A percentile compares a stretch with the other conserved stretches of the same genome.
Conservation (phyloP, 1,139 yeast species). For the Diutina ranongensis region DNA sequence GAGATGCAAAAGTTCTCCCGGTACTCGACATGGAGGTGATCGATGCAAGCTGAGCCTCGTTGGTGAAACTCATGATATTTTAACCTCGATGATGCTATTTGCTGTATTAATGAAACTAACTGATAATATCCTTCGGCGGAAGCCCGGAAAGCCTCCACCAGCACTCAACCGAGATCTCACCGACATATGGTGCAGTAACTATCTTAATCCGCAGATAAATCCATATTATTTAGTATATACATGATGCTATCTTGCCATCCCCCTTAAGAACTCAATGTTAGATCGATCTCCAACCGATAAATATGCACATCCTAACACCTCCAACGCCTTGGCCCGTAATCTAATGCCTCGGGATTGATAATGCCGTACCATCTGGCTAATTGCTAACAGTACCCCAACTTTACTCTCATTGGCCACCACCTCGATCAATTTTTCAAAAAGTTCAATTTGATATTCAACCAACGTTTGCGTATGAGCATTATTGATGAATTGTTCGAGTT, state of each 20-base stretch:
- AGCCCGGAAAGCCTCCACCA: no score
- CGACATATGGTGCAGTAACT: no score
- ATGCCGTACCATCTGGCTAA: background rate
- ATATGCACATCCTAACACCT: background rate
- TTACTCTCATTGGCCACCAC: background rate
- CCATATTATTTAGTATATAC: background rate
- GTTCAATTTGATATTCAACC: background rate
- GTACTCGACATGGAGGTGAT: background rate
- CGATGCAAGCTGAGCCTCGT: no score
- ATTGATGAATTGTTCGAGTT: background rate
- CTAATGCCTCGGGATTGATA: conserved; percentile 2
- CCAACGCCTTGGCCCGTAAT: background rate
- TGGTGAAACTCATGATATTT: no score
- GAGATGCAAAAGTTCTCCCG: no score
- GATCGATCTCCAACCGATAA: background rate
- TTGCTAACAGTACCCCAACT: background rate
- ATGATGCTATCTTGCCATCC: background rate
- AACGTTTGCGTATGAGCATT: background rate
- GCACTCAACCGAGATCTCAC: no score
- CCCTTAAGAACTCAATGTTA: background rate
- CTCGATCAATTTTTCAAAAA: background rate
- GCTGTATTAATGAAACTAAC: no score
- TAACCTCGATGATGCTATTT: no score
- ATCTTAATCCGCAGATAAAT: no score
- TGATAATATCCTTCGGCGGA: no score